Evolutionary conservation across 1,139 yeast genomes (phyloP).

Genomic region (Pichia sp.): DNA sequence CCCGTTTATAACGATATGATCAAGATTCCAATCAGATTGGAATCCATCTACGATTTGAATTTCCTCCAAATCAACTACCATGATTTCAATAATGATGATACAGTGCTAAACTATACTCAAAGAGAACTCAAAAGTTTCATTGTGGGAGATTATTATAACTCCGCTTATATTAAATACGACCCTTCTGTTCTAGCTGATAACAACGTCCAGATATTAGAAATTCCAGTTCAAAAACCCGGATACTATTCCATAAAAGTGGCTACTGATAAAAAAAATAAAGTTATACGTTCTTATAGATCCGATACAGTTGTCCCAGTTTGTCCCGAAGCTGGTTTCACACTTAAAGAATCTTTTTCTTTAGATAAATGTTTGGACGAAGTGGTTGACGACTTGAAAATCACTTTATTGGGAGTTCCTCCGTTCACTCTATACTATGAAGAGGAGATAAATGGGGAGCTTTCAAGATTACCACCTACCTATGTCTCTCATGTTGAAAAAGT

Average conservation of each 20-base stretch:
- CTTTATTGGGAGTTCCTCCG: constrained; percentile 73
- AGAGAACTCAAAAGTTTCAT: constrained; percentile 48
- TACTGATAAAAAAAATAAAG: constrained; percentile 57
- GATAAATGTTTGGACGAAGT: constrained; percentile 65
- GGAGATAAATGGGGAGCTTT: constrained; percentile 41
- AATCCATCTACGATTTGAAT: constrained; percentile 73
- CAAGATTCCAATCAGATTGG: constrained; percentile 70
- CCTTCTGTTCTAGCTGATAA: constrained; percentile 35
- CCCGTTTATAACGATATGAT: constrained; percentile 33
- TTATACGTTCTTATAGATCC: constrained; percentile 60
- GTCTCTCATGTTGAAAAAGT: constrained; percentile 28
- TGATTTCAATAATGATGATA: constrained; percentile 51
- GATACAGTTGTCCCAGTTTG: constrained; percentile 69
- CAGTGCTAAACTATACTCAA: constrained; percentile 51
- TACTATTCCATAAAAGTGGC: constrained; percentile 64
- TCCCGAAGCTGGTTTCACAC: constrained; percentile 60
- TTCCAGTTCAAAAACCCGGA: constrained; percentile 69
- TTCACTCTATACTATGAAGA: constrained; percentile 58
- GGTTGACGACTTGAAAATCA: constrained; percentile 40
- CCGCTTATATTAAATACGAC: constrained; percentile 33
- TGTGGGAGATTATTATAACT: constrained; percentile 36
- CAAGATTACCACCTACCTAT: constrained; percentile 26
- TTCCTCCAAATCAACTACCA: constrained; percentile 60
- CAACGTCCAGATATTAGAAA: constrained; percentile 45
- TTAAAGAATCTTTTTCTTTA: constrained; percentile 20